phyloP scores from a whole-genome alignment of 306 rosid species.

The Cercis canadensis region DNA sequence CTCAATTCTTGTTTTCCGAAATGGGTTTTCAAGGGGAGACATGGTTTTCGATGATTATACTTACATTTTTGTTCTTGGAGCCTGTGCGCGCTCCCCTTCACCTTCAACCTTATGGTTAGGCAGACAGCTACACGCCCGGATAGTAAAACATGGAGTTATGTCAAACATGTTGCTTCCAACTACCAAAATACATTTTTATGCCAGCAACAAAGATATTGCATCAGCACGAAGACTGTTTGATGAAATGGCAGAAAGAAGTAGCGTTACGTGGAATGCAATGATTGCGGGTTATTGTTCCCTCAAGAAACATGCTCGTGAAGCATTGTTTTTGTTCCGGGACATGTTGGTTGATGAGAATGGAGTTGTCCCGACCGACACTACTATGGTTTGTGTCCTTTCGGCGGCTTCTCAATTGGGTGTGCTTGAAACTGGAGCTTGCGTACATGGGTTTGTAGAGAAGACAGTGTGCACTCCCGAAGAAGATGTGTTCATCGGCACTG shows the following conservation, averaged over 20 bases:
- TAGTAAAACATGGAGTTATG: slow-evolving; percentile 52
- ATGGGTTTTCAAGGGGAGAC: slow-evolving; percentile 53
- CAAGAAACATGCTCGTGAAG: slow-evolving; percentile 43
- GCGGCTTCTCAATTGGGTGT: slow-evolving; percentile 70
- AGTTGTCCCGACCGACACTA: slow-evolving; percentile 69
- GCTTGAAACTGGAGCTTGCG: slow-evolving; percentile 62
- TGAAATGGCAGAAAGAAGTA: slow-evolving; percentile 65
- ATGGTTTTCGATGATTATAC: slow-evolving; percentile 56
- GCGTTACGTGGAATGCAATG: slow-evolving; percentile 79
- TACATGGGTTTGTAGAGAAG: slow-evolving; percentile 73
- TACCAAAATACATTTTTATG: slow-evolving; percentile 63
- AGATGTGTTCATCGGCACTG: slow-evolving; percentile 81
- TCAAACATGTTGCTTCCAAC: slow-evolving; percentile 65
- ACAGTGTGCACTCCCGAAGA: slow-evolving; percentile 50
- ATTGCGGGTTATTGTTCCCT: slow-evolving; percentile 69
- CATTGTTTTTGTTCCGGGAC: slow-evolving; percentile 57
- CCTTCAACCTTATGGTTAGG: slow-evolving; percentile 56
- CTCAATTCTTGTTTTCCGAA: slow-evolving; percentile 54
- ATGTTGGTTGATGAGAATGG: slow-evolving; percentile 62
- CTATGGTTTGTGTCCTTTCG: slow-evolving; percentile 67
- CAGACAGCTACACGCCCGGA: slow-evolving; percentile 57
- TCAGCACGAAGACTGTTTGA: slow-evolving; percentile 70
- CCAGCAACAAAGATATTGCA: slow-evolving; percentile 57
- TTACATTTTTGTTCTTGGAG: slow-evolving; percentile 69
- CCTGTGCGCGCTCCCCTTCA: slow-evolving; percentile 75